Percentiles rank a stretch among this genome's conserved stretches.
These are phyloP conservation scores for Volutella citrinella DNA, from an alignment of 2,329 filamentous ascomycete genomes.

Conservation along the genomic window DNA sequence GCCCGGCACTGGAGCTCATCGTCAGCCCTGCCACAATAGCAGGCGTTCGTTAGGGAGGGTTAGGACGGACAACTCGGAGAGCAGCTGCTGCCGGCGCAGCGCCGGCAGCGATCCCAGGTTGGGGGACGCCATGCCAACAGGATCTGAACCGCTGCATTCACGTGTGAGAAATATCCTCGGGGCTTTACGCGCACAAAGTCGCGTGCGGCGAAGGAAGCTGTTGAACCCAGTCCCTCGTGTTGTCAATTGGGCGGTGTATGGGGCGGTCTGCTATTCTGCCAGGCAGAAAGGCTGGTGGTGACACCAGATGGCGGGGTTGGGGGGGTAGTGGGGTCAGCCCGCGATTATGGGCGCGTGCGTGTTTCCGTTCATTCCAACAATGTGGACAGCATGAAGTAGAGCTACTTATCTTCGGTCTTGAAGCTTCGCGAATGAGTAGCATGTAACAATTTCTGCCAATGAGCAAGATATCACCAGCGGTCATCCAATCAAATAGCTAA, in stretches of 20 bases:
- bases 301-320: conserved; percentile 20
- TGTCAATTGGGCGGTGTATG: conserved; percentile 22
- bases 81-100: conserved; percentile 70
- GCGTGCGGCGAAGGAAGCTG: too few relatives aligned
- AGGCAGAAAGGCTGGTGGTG: conserved; percentile 7
- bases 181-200: too few relatives aligned
- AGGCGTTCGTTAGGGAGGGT: conserved; percentile 3
- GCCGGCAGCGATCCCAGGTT: conserved; percentile 48
- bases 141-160: background rate
- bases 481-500: too few relatives aligned
- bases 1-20: conserved; percentile 58
- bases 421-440: too few relatives aligned
- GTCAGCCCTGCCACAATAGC: conserved; percentile 22
- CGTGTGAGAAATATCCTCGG: background rate
- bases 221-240: too few relatives aligned
- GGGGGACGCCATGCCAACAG: conserved; percentile 39
- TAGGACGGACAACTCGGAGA: conserved; percentile 72
- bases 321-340: too few relatives aligned
- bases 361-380: too few relatives aligned
- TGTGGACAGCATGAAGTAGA: too few relatives aligned
- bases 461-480: too few relatives aligned
- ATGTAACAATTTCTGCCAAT: too few relatives aligned
- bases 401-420: too few relatives aligned
- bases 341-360: too few relatives aligned
- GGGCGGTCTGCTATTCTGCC: conserved; percentile 30